These are phyloP conservation scores for Coprinopsis cinerea DNA, from an alignment of 768 basidiomycete genomes.

Conservation along the genomic window DNA sequence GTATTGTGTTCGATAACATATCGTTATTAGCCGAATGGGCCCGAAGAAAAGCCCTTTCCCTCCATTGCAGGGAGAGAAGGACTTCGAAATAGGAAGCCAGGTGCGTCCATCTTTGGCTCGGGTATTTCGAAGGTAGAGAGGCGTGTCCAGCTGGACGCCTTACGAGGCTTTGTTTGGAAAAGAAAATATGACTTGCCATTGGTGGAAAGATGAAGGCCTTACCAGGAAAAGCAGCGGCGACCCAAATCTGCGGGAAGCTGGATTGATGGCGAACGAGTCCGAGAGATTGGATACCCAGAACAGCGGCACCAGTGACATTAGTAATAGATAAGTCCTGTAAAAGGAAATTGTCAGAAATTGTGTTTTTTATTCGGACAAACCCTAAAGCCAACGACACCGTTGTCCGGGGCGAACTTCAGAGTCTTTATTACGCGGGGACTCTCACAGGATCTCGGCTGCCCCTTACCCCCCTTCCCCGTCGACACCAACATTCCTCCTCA, in stretches of 20 bases:
- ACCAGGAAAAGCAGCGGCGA: neutral
- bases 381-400: conserved; percentile 9
- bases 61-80: too few species aligned
- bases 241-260: neutral
- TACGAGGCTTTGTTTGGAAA: neutral
- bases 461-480: conserved; percentile 9
- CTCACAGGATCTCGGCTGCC: neutral
- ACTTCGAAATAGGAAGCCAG: neutral
- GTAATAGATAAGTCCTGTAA: conserved; percentile 10
- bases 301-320: too few species aligned
- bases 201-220: neutral
- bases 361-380: conserved; percentile 7
- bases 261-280: neutral
- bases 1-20: too few species aligned
- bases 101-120: neutral
- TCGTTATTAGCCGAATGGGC: too few species aligned
- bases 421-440: neutral
- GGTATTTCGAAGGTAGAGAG: neutral
- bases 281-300: too few species aligned
- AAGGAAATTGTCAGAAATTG: neutral
- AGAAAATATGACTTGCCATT: neutral
- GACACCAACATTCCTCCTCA: conserved; percentile 5
- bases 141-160: too few species aligned
- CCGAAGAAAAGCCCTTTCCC: too few species aligned
- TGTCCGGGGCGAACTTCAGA: neutral